Conservation (phyloP, 805 yeast genomes). For the Ascoidea tarda region DNA sequence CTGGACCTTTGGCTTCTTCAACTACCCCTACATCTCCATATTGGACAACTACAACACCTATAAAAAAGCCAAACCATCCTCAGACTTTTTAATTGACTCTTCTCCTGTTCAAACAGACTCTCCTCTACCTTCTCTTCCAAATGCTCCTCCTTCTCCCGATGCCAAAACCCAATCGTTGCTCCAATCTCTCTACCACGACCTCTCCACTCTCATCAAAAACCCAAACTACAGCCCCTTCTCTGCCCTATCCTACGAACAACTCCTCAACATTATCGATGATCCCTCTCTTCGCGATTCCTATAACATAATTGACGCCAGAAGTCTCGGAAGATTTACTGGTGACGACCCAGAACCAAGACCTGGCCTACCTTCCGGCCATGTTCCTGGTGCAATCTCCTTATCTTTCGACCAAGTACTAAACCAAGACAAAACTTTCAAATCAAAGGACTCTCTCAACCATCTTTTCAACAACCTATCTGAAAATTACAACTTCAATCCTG, state of each 20-base stretch:
- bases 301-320: slow-evolving; percentile 70
- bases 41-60: slow-evolving; percentile 57
- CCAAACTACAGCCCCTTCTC: slow-evolving; percentile 5
- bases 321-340: slow-evolving; percentile 64
- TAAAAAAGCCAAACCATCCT: slow-evolving; percentile 14
- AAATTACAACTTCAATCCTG: slow-evolving; percentile 16
- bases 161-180: no score
- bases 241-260: slow-evolving; percentile 38
- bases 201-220: neutral
- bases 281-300: slow-evolving; percentile 29
- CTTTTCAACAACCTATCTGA: slow-evolving; percentile 30
- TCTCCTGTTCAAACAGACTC: slow-evolving; percentile 5
- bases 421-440: slow-evolving; percentile 31
- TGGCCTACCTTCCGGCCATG: slow-evolving; percentile 81
- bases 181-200: no score
- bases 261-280: slow-evolving; percentile 22
- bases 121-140: neutral
- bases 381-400: slow-evolving; percentile 64
- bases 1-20: slow-evolving; percentile 76
- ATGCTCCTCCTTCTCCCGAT: no score
- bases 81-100: slow-evolving; percentile 18
- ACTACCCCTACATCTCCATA: slow-evolving; percentile 55
- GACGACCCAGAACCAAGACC: slow-evolving; percentile 78
- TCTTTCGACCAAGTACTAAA: slow-evolving; percentile 59
- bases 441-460: slow-evolving; percentile 28